Conservation (phyloP, 2,329 filamentous ascomycete genomes). For the Periconia digitata region DNA sequence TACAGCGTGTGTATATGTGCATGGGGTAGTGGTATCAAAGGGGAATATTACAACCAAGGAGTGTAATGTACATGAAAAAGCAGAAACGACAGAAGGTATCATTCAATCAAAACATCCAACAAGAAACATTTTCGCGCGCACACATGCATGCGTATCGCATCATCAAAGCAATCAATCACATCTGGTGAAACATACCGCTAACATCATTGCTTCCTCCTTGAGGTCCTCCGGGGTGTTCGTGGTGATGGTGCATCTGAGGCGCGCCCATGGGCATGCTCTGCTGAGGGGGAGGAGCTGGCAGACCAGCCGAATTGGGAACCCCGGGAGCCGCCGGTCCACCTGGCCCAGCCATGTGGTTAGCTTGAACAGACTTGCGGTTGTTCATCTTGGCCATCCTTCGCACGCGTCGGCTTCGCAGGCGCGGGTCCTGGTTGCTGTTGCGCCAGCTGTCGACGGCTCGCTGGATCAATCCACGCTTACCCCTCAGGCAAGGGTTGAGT, state of each 20-base stretch:
- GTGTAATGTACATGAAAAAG: conserved; percentile 46
- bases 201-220: conserved; percentile 71
- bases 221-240: conserved; percentile 69
- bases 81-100: conserved; percentile 46
- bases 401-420: conserved; percentile 86
- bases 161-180: conserved; percentile 60
- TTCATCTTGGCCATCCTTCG: conserved; percentile 96
- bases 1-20: conserved; percentile 21
- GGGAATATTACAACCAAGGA: conserved; percentile 46
- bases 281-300: conserved; percentile 62
- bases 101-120: conserved; percentile 40
- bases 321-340: conserved; percentile 62
- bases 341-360: conserved; percentile 69
- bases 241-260: conserved; percentile 69
- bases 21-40: conserved; percentile 41
- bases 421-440: conserved; percentile 96
- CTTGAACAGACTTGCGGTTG: conserved; percentile 72
- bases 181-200: conserved; percentile 98
- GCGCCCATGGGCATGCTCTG: conserved; percentile 69
- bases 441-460: conserved; percentile 97
- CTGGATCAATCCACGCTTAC: conserved; percentile 94
- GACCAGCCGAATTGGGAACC: conserved; percentile 64
- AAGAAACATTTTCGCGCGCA: too few relatives aligned
- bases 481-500: conserved; percentile 84
- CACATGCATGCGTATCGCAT: conserved; percentile 43